phyloP scores from a whole-genome alignment of 1,284 basidiomycete species.

The Grifola frondosa region DNA sequence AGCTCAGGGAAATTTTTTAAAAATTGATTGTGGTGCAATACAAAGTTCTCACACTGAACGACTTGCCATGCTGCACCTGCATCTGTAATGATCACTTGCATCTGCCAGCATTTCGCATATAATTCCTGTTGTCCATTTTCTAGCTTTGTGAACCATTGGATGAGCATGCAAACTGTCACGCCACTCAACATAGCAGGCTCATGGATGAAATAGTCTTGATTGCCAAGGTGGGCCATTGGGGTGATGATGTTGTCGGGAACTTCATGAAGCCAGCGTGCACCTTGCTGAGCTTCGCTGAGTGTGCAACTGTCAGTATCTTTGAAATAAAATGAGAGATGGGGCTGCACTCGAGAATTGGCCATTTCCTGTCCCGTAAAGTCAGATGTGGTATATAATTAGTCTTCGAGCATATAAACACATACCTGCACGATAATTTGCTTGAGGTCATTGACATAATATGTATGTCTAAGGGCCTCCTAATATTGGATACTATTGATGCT shows the following conservation, averaged over 20 bases:
- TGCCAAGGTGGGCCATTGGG: slow-evolving; percentile 29
- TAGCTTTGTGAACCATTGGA: slow-evolving; percentile 31
- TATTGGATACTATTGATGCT: slow-evolving; percentile 6
- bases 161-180: slow-evolving; percentile 25
- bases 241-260: slow-evolving; percentile 20
- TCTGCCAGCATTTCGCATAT: slow-evolving; percentile 10
- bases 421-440: slow-evolving; percentile 9
- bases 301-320: slow-evolving; percentile 25
- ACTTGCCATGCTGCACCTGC: too few relatives aligned
- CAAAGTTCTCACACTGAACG: too few relatives aligned
- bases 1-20: too few relatives aligned
- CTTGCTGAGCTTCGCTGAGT: slow-evolving; percentile 28
- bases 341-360: slow-evolving; percentile 26
- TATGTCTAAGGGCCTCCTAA: slow-evolving; percentile 9
- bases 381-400: too few relatives aligned
- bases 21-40: too few relatives aligned
- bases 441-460: slow-evolving; percentile 8
- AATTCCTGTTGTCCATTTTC: too few relatives aligned
- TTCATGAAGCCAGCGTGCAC: slow-evolving; percentile 28
- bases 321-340: slow-evolving; percentile 29
- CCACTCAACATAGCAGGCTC: slow-evolving; percentile 29
- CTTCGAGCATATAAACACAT: too few relatives aligned
- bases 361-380: slow-evolving; percentile 27
- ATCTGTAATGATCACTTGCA: not conserved
- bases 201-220: slow-evolving; percentile 32